phyloP scores from a whole-genome alignment of 2,329 filamentous ascomycete species.

The Arthroderma sp. region DNA sequence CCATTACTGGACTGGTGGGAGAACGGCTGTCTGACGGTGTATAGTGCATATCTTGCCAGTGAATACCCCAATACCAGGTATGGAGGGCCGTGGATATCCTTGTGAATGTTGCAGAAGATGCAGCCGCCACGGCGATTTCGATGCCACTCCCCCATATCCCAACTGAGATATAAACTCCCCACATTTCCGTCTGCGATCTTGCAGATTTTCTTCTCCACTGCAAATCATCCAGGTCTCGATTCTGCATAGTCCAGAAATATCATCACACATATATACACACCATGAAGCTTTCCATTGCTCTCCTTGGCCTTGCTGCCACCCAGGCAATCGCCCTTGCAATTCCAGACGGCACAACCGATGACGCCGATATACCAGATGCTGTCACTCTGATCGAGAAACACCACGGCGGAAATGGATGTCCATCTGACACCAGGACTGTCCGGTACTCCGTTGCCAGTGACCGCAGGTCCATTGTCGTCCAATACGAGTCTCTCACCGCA shows the following conservation, averaged over 20 bases:
- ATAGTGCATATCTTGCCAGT: background rate
- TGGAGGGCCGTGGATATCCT: background rate
- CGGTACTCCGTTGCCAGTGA: background rate
- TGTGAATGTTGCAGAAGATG: background rate
- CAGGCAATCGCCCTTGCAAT: background rate
- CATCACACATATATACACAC: background rate
- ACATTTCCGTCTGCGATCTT: background rate
- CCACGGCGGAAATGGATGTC: background rate
- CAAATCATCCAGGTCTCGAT: background rate
- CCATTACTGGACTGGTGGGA: background rate
- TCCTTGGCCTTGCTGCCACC: slow-evolving; percentile 3
- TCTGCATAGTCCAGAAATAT: background rate
- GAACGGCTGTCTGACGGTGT: background rate
- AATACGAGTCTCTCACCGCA: background rate
- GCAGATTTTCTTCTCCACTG: background rate
- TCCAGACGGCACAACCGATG: background rate
- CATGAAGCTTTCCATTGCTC: slow-evolving; percentile 3
- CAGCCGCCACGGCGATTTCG: background rate
- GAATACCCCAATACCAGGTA: background rate
- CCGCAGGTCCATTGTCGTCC: background rate
- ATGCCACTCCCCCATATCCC: background rate
- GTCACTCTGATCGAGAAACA: background rate
- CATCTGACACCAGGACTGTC: slow-evolving; percentile 1
- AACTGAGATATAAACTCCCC: slow-evolving; percentile 5
- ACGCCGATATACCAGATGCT: background rate